Conservation (phyloP, 176 grass and related monocot genomes). For the Puya raimondii region DNA sequence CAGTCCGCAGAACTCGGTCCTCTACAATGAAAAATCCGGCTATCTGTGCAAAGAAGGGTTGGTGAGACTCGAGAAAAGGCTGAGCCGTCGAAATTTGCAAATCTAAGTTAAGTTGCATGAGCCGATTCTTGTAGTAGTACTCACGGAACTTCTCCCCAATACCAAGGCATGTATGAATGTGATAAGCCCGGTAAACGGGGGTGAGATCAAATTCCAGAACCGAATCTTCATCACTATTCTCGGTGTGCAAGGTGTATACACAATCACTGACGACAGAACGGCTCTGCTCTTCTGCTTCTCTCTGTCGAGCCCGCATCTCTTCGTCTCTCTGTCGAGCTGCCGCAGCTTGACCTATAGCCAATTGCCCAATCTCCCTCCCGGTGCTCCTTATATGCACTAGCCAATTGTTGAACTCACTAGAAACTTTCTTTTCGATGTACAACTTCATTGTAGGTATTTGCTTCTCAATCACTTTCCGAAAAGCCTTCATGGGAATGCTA, state of each 20-base stretch:
- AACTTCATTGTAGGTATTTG: conserved; percentile 62
- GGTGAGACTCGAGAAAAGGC: conserved; percentile 65
- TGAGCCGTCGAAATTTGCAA: conserved; percentile 54
- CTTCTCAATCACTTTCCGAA: conserved; percentile 49
- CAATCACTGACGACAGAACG: conserved; percentile 35
- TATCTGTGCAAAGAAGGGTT: conserved; percentile 59
- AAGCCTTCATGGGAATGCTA: conserved; percentile 52
- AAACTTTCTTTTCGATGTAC: conserved; percentile 70
- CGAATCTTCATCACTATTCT: conserved; percentile 43
- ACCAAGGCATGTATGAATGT: conserved; percentile 48
- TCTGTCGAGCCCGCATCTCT: conserved; percentile 37
- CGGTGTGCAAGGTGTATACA: conserved; percentile 58
- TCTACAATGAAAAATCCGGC: conserved; percentile 86
- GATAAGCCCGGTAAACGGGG: conserved; percentile 53
- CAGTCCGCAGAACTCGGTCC: conserved; percentile 49
- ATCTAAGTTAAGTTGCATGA: conserved; percentile 81
- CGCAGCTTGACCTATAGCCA: conserved; percentile 53
- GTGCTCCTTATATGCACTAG: conserved; percentile 58
- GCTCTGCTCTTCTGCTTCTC: conserved; percentile 63
- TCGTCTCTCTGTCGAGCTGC: conserved; percentile 43
- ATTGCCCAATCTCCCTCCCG: conserved; percentile 53
- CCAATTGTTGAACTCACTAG: conserved; percentile 77
- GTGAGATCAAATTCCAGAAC: conserved; percentile 56
- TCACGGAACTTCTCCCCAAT: conserved; percentile 59
- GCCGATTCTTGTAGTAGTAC: conserved; percentile 63